A percentile compares a stretch with the other conserved stretches of the same genome.
phyloP scores from a whole-genome alignment of 2,329 filamentous ascomycete genomes.

The Aureobasidium sp. region DNA sequence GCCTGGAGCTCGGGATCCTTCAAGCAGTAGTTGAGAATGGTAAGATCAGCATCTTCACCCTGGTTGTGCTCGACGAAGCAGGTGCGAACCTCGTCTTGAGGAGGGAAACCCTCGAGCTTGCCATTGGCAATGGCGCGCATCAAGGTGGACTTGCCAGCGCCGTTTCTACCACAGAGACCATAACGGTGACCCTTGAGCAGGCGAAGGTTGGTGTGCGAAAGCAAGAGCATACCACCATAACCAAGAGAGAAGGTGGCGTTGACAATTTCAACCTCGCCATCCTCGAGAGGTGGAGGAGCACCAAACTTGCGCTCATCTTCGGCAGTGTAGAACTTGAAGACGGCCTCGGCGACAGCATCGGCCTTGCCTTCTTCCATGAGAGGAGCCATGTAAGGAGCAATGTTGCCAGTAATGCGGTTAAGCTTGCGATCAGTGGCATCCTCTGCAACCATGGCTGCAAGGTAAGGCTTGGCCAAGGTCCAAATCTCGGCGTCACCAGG shows the following conservation, averaged over 20 bases:
- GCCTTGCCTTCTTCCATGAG: conserved; percentile 56
- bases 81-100: conserved; percentile 83
- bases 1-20: conserved; percentile 81
- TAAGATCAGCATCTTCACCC: conserved; percentile 93
- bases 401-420: conserved; percentile 57
- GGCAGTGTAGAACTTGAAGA: conserved; percentile 70
- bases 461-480: conserved; percentile 60
- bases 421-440: conserved; percentile 78
- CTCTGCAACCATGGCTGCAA: conserved; percentile 77
- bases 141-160: conserved; percentile 96
- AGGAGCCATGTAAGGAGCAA: conserved; percentile 67
- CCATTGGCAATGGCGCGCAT: conserved; percentile 95
- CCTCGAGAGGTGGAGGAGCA: conserved; percentile 74
- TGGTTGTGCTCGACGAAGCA: conserved; percentile 99
- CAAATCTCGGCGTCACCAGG: conserved; percentile 54
- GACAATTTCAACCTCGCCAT: conserved; percentile 91
- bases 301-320: conserved; percentile 86
- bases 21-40: conserved; percentile 83
- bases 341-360: conserved; percentile 57
- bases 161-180: conserved; percentile 92
- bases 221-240: conserved; percentile 92
- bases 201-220: conserved; percentile 91
- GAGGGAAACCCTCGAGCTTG: conserved; percentile 94
- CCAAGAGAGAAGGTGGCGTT: conserved; percentile 96
- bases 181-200: conserved; percentile 96